phyloP scores from a whole-genome alignment of 208 protist species.

The Leishmania guyanensis region DNA sequence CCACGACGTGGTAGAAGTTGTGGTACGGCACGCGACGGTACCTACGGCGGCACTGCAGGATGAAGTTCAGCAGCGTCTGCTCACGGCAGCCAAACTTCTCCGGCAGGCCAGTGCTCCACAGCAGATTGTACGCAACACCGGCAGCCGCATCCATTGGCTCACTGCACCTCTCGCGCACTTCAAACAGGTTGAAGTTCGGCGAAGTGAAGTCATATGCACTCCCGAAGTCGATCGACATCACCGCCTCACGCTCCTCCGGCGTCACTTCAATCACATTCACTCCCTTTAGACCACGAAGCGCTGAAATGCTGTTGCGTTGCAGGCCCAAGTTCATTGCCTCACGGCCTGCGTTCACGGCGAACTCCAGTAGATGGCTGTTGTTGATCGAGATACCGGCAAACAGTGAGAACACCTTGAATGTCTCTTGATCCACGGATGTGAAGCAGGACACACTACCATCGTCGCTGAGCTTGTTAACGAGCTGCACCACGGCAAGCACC shows the following conservation, averaged over 20 bases:
- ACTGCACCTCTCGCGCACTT: conserved; percentile 44
- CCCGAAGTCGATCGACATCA: conserved; percentile 40
- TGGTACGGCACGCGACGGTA: conserved; percentile 88
- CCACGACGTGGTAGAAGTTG: conserved; percentile 89
- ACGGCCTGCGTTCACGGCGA: conserved; percentile 71
- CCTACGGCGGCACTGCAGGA: conserved; percentile 77
- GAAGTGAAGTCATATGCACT: conserved; percentile 60
- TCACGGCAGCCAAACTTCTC: conserved; percentile 80
- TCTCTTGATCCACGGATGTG: conserved; percentile 52
- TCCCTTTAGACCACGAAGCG: neutral
- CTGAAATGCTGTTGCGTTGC: conserved; percentile 26
- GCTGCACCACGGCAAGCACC: conserved; percentile 86
- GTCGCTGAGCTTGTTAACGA: conserved; percentile 79
- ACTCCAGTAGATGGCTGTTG: conserved; percentile 83
- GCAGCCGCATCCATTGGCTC: conserved; percentile 60
- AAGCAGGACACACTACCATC: conserved; percentile 60
- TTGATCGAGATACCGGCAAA: conserved; percentile 89
- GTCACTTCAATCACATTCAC: conserved; percentile 40
- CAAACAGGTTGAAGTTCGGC: conserved; percentile 70
- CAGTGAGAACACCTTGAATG: conserved; percentile 77
- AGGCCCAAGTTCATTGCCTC: conserved; percentile 78
- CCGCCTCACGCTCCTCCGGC: conserved; percentile 38
- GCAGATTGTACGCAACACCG: conserved; percentile 47
- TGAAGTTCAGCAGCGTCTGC: conserved; percentile 76
- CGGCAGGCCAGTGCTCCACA: conserved; percentile 63